Base-by-base conservation (phyloP, 1,284 basidiomycete genomes). In the Boletus mariae region DNA sequence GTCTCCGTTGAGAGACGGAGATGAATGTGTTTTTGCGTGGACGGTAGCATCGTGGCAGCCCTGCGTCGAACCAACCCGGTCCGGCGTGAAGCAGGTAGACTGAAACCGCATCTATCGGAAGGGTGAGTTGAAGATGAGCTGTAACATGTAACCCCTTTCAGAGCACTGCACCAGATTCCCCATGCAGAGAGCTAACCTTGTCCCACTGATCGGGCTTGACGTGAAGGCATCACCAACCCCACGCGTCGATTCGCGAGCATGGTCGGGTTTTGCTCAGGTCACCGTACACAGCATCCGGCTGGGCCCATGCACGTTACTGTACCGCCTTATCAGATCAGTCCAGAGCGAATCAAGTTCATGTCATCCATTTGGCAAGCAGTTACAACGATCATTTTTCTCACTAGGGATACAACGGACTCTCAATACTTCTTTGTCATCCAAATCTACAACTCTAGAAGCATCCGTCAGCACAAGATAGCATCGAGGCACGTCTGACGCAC, bases 401-500 rank as follows among this genome's bases (percentile, higher is more conserved):
- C 17, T 54, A 46, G 23, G 47, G 53, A 34, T 56, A 55, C 61
- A 54, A 29, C 32, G 26, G 7, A 2, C 15, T 31, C 15, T 32
- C 37, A 31, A n/a, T 25, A 10, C 26, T 34, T 17, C 37, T 35
- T 26, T 37, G 11, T 31, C n/a, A 40, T 32, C 25, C 40, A 44
- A 8, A 32, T 47, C 47, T 68, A 67, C 2, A 67, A 55, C 40
- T 67, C 65, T 67, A 11, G 1, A 49, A 42, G 47, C 10, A 12
- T 1, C 35, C 35, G 23, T 69, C 7, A 67, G 56, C 31, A 25
- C 4, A 15, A 9, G 5, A 28, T 28, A 37, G 20, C 20, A 15
- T 1, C 8, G 7, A 42, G 4, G 38, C 38, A 32, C 20, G 12
- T 50, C 28, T 4, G 43, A 75, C 87, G 61, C 69, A 91, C 89